Evolutionary conservation across 768 basidiomycete species (phyloP), one percentile per base, ranked within the genome.

Genomic region (Suillus occidentalis): DNA sequence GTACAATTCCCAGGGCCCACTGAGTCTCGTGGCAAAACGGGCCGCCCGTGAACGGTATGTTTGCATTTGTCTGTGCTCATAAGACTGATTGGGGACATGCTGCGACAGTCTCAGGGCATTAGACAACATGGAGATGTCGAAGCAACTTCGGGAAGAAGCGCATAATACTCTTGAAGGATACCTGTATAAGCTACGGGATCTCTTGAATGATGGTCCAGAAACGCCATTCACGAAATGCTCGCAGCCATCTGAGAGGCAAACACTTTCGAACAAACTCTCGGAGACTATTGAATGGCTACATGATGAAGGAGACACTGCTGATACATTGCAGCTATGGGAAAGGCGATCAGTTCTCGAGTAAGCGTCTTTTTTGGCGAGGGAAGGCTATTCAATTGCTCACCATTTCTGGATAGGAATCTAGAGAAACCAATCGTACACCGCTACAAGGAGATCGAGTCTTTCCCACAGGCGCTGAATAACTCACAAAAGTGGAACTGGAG

Each of bases 131-230:
- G 96, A 99, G 78, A 79, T 82, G 2, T 84, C 88, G 20, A 94
- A 93, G 75, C 83, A 81, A 39, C 86, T 87, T 61, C 88, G 88
- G 39, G 96, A 96, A 71, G 97, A 99, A 75, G 94, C 94, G 3
- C 84, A 90, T 37, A 99, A 99, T 77, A 82, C 85, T 31, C 86
- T 99, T 60, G 97, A 99, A 76, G 87, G 90, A 39, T 97, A 97
- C 73, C 77, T 99, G n/a, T 99, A 99, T 80, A 86, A 89, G 65
- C 78, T 97, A 40, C 89, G 93, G 25, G 95, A 95, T 72, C 82
- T 97, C 12, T 80, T 98, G 37, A 83, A 86, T 37, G 87, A 90
- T 45, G 84, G 86, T 13, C 70, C 78, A 6, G 84, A 87, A 9
- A 86, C 89, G 8, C 91, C 94, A 3, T 92, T 99, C 79, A 87